These are phyloP conservation scores for Ogataea methanolica DNA, from an alignment of 805 yeast species.

Conservation along the genomic window DNA sequence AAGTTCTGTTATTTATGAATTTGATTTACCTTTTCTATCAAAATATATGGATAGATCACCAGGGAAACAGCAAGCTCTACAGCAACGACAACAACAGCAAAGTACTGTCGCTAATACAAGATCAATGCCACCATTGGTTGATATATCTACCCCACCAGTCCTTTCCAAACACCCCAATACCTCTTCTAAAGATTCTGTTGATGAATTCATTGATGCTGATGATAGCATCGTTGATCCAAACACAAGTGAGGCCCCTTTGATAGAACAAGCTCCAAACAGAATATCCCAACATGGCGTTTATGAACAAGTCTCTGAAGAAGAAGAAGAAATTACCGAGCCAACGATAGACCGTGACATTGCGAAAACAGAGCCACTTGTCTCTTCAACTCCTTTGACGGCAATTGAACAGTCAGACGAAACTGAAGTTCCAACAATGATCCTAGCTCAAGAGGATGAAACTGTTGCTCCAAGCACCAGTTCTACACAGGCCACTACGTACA, in stretches of 20 bases:
- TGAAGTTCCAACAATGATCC: slow-evolving; percentile 1
- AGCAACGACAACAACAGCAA: not conserved
- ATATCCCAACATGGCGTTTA: slow-evolving; percentile 18
- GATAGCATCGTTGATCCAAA: slow-evolving; percentile 6
- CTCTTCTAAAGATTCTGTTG: slow-evolving; percentile 2
- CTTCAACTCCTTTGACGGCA: slow-evolving; percentile 5
- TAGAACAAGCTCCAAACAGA: slow-evolving; percentile 11
- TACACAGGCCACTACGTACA: not conserved
- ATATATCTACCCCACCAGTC: not conserved
- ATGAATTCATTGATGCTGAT: slow-evolving; percentile 12
- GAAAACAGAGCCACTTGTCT: not conserved
- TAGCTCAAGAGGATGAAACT: not conserved
- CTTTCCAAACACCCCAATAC: not conserved
- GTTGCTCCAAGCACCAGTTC: not conserved
- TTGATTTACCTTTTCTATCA: slow-evolving; percentile 25
- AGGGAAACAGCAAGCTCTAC: not conserved
- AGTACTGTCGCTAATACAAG: not conserved
- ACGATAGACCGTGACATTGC: not conserved
- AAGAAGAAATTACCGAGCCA: not conserved
- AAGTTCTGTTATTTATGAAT: slow-evolving; percentile 33
- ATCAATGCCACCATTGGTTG: not conserved
- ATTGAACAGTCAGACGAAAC: not conserved
- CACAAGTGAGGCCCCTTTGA: slow-evolving; percentile 2
- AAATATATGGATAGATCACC: slow-evolving; percentile 22
- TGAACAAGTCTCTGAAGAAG: slow-evolving; percentile 16